These are phyloP conservation scores for Russula emetica DNA, from an alignment of 768 basidiomycete species.

Conservation along the genomic window DNA sequence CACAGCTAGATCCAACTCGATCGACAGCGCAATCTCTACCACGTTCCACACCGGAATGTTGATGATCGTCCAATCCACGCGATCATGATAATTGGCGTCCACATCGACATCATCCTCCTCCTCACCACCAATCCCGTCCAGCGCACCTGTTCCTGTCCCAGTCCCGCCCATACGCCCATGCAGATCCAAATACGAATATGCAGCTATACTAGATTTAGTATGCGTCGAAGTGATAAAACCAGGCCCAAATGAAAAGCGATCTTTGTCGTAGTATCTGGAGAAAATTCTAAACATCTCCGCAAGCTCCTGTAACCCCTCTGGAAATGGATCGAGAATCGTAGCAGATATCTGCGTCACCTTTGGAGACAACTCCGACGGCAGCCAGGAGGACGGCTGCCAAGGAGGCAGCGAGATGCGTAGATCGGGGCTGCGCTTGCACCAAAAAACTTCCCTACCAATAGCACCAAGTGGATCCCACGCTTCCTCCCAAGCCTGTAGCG, in stretches of 20 bases:
- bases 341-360: background rate
- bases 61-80: background rate
- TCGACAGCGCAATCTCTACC: background rate
- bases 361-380: too few species aligned
- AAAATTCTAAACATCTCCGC: too few species aligned
- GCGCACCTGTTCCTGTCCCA: background rate
- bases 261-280: background rate
- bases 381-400: too few species aligned
- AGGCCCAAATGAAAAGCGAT: background rate
- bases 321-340: background rate
- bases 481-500: background rate
- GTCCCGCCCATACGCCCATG: background rate
- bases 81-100: background rate
- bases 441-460: background rate
- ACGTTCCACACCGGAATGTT: background rate
- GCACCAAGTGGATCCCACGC: background rate
- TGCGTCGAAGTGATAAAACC: background rate
- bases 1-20: slow-evolving; percentile 10
- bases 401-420: background rate
- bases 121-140: too few species aligned
- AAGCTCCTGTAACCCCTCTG: too few species aligned
- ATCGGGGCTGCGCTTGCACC: background rate
- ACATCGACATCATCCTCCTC: background rate
- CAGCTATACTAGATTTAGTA: background rate
- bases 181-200: background rate